Evolutionary conservation across 2,329 filamentous ascomycete species (phyloP).

Genomic region (Colletotrichum kahawae): DNA sequence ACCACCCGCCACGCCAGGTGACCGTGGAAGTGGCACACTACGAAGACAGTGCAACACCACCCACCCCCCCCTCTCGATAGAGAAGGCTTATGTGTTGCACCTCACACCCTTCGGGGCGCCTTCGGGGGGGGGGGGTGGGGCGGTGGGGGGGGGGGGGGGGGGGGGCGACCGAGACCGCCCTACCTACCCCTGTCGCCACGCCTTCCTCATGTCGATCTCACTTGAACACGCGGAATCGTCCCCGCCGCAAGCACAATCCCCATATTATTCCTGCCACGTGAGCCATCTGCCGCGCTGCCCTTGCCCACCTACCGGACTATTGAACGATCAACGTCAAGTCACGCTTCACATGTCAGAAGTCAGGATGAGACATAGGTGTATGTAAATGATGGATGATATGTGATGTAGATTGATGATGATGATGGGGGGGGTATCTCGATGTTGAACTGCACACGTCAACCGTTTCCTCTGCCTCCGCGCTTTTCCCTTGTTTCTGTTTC

Average conservation of each 20-base stretch:
- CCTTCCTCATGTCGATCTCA: not conserved
- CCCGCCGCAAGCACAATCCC: not conserved
- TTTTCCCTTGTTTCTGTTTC: not conserved
- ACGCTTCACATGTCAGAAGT: not conserved
- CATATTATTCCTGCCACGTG: not conserved
- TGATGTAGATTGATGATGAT: not conserved
- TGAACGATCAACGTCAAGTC: not conserved
- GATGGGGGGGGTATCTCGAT: constrained; percentile 16
- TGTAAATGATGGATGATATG: not conserved
- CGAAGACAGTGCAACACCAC: too few relatives aligned
- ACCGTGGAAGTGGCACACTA: too few relatives aligned
- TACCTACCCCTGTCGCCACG: not conserved
- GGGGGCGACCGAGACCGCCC: not conserved
- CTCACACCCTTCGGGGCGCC: too few relatives aligned
- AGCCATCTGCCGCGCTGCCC: not conserved
- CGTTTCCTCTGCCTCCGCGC: not conserved
- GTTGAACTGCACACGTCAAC: constrained; percentile 8
- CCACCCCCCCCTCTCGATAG: too few relatives aligned
- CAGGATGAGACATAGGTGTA: not conserved
- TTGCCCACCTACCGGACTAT: not conserved
- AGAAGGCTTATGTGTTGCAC: too few relatives aligned
- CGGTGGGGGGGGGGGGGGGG: too few relatives aligned
- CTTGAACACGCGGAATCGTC: not conserved
- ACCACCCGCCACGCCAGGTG: too few relatives aligned
- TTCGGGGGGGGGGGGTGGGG: too few relatives aligned